phyloP scores from a whole-genome alignment of 371 early-diverging fungal genomes.

The Vairimorpha ceranae region DNA sequence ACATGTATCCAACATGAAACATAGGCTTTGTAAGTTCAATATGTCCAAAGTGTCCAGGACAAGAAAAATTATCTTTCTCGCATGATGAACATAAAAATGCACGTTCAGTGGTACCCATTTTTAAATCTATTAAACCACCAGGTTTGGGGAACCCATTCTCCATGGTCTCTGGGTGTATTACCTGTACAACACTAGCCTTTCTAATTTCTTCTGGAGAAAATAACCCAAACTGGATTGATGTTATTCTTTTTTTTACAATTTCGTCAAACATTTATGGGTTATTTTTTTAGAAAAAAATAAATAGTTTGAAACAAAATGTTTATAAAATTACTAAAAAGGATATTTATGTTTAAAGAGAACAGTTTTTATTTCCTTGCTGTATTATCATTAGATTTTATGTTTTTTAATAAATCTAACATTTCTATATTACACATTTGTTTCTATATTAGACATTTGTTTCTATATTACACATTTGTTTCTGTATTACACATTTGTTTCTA shows the following conservation, averaged over 20 bases:
- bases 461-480: no score
- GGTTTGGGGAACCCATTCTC: conserved; percentile 83
- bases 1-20: conserved; percentile 71
- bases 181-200: conserved; percentile 84
- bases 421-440: no score
- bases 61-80: conserved; percentile 83
- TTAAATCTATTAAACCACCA: conserved; percentile 85
- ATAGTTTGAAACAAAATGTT: no score
- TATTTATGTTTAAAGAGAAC: no score
- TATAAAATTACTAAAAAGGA: no score
- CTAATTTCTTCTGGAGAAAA: conserved; percentile 65
- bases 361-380: no score
- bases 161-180: conserved; percentile 84
- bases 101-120: conserved; percentile 95
- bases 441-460: no score
- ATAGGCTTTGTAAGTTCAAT: conserved; percentile 95
- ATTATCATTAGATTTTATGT: no score
- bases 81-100: conserved; percentile 94
- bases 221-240: conserved; percentile 77
- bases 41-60: conserved; percentile 97
- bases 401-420: no score
- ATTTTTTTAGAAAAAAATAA: no score
- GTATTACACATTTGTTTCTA: no score
- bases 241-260: conserved; percentile 34
- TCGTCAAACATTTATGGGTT: conserved; percentile 43